Conservation (phyloP, 192 early-diverging fungal species). For the Umbelopsis ramanniana region DNA sequence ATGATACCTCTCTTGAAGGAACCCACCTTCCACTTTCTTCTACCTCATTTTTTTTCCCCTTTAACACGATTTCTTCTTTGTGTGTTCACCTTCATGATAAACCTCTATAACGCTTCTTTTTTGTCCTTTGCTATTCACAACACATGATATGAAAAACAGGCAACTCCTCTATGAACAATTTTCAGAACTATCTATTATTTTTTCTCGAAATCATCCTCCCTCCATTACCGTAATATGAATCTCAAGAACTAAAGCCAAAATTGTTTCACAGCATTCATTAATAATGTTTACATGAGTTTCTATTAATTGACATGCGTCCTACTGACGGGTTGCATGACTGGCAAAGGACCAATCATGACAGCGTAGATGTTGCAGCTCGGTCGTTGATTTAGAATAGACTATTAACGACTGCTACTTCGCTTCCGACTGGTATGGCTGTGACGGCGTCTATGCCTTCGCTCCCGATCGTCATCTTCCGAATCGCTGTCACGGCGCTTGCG, state of each 20-base stretch:
- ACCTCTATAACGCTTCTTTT: background rate
- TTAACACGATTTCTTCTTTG: background rate
- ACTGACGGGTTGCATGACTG: too few species aligned
- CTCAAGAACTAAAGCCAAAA: too few species aligned
- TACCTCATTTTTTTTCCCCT: background rate
- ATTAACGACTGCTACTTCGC: too few species aligned
- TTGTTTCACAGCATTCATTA: too few species aligned
- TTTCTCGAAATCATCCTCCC: background rate
- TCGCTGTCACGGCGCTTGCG: background rate
- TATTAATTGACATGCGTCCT: too few species aligned
- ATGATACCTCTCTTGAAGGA: background rate
- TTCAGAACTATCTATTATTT: background rate
- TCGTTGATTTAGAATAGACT: too few species aligned
- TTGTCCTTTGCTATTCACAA: background rate
- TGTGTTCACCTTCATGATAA: background rate
- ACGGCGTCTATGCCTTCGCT: background rate
- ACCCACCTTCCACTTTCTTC: background rate
- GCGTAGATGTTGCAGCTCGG: too few species aligned
- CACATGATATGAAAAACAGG: background rate
- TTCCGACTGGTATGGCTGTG: background rate
- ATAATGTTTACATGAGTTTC: too few species aligned
- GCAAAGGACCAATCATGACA: too few species aligned
- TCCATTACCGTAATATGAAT: constrained; percentile 1
- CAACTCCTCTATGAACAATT: background rate
- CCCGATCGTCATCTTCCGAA: background rate